Evolutionary conservation across 2,329 filamentous ascomycete genomes (phyloP), one percentile per base, ranked within the genome.

Genomic region (Coleophoma crateriformis): DNA sequence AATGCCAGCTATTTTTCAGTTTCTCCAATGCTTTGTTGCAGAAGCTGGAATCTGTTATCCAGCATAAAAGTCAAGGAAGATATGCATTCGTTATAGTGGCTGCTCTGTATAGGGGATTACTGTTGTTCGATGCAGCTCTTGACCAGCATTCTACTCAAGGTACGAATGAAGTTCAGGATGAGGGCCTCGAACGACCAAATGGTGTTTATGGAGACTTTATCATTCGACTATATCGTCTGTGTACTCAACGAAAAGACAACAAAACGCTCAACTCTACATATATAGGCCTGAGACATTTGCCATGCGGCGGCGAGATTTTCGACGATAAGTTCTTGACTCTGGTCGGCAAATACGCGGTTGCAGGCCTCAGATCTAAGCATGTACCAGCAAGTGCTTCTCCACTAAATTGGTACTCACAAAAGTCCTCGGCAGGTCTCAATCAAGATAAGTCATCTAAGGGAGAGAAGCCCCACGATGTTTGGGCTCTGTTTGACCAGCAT

Each of bases 81-180:
- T 64, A 61, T 47, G 48, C 56, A 6, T 53, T 51, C 39, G 49
- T 50, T 4, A 49, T 64, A 34, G 33, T 64, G 19, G 58, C 55
- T 34, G 50, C 59, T 12, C 52, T 63, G 14, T 55, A 48, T n/a
- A 47, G 52, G 17, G 56, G 50, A 20, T 37, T 63, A 6, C 37
- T 49, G 13, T 33, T 54, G 1, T 65, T 63, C 42, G 61, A 65
- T 33, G 20, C 50, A 32, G 51, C 47, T 12, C 17, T 63, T 14
- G 13, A 33, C 14, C 17, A 13, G 8, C 33, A 50, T 40, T 12
- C 48, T 1, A 33, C 39, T 12, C 39, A 40, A 12, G 49, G 51
- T 19, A 50, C 58, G 35, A 41, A 22, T 11, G 27, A 7, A 27
- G 27, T 27, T 10, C 27, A 27, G 5, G 27, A 27, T 27, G 8